phyloP scores from a whole-genome alignment of 305 asterid species.

The Fraxinus ornus region DNA sequence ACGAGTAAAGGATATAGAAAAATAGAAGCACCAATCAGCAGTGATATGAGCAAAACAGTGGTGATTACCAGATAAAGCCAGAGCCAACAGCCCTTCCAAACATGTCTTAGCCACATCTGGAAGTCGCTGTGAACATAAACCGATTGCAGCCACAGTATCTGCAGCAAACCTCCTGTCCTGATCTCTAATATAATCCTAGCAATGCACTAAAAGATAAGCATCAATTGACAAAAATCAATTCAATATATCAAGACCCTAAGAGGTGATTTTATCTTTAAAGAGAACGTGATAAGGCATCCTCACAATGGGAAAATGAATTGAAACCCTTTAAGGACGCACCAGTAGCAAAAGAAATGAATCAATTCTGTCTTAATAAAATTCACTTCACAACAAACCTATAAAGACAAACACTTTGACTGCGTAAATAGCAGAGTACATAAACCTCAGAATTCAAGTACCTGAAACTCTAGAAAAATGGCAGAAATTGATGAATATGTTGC shows the following conservation, averaged over 20 bases:
- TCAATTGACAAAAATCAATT: slow-evolving; percentile 26
- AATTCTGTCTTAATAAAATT: slow-evolving; percentile 7
- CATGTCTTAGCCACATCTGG: slow-evolving; percentile 67
- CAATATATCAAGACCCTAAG: slow-evolving; percentile 12
- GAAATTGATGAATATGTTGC: slow-evolving; percentile 73
- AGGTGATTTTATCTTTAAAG: not conserved
- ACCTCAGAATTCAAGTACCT: slow-evolving; percentile 47
- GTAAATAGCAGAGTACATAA: slow-evolving; percentile 5
- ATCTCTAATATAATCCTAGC: slow-evolving; percentile 90
- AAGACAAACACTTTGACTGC: slow-evolving; percentile 9
- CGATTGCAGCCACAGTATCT: slow-evolving; percentile 90
- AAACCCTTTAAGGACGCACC: slow-evolving; percentile 8
- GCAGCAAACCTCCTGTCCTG: slow-evolving; percentile 93
- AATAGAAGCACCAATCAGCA: slow-evolving; percentile 16
- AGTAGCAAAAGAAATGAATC: not conserved
- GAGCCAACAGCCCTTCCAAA: slow-evolving; percentile 76
- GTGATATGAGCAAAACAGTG: slow-evolving; percentile 26
- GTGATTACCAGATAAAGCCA: slow-evolving; percentile 65
- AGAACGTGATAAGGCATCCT: not conserved
- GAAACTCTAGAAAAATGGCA: slow-evolving; percentile 83
- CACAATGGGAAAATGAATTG: slow-evolving; percentile 16
- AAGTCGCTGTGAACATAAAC: slow-evolving; percentile 77
- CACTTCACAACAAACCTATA: slow-evolving; percentile 5
- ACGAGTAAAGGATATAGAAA: slow-evolving; percentile 9
- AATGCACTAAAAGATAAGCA: slow-evolving; percentile 32